phyloP scores from a whole-genome alignment of 306 rosid genomes.

The Prosopis cineraria region DNA sequence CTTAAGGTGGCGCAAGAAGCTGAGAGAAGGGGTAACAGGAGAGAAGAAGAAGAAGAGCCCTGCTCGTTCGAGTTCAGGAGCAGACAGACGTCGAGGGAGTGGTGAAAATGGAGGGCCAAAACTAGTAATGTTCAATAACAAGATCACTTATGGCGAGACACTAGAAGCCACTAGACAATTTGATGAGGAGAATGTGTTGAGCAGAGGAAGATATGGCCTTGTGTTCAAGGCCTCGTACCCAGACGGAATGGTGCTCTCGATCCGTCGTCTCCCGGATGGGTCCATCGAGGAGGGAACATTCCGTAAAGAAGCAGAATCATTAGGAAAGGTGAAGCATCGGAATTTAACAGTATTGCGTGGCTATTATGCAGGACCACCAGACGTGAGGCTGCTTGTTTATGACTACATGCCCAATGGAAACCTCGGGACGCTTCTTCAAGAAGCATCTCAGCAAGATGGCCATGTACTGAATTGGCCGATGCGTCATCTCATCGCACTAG shows the following conservation, averaged over 20 bases:
- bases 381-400: conserved; percentile 67
- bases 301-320: conserved; percentile 73
- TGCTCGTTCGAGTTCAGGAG: conserved; percentile 56
- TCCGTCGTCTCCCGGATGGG: conserved; percentile 68
- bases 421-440: conserved; percentile 77
- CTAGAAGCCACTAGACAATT: conserved; percentile 86
- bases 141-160: conserved; percentile 73
- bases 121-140: conserved; percentile 73
- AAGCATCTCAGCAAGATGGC: conserved; percentile 87
- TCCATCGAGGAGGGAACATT: conserved; percentile 51
- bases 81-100: conserved; percentile 59
- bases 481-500: conserved; percentile 89
- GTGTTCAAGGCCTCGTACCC: conserved; percentile 74
- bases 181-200: conserved; percentile 80
- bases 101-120: conserved; percentile 84
- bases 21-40: conserved; percentile 62
- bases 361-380: conserved; percentile 77
- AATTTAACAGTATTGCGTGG: conserved; percentile 77
- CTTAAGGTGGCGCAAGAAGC: conserved; percentile 73
- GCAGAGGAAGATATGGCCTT: conserved; percentile 73
- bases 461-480: conserved; percentile 92
- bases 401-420: conserved; percentile 96
- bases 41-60: conserved; percentile 86
- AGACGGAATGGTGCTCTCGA: conserved; percentile 80
- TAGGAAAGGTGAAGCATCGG: conserved; percentile 77